Evolutionary conservation across 805 yeast genomes (phyloP).

Genomic region (Cyberlindnera mycetangii): DNA sequence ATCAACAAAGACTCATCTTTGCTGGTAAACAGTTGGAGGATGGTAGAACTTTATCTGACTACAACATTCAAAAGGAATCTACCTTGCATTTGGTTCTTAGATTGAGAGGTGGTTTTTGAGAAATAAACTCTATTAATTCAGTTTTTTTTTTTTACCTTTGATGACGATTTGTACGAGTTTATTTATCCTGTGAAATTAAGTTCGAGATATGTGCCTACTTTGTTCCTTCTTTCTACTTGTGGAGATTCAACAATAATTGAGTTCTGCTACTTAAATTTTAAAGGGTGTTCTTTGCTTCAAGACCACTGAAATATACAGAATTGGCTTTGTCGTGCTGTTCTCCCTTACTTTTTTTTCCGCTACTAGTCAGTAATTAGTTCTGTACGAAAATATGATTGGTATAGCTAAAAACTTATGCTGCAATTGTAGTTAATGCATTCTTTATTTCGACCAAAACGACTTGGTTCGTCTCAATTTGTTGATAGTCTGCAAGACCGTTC

Average conservation of each 20-base stretch:
- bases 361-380: not conserved
- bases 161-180: constrained; percentile 2
- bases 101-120: constrained; percentile 60
- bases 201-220: not conserved
- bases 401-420: not conserved
- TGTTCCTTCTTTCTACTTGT: not conserved
- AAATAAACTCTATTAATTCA: not conserved
- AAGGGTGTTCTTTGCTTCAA: not conserved
- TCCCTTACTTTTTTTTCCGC: not conserved
- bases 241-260: too few relatives aligned
- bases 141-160: not conserved
- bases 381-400: not conserved
- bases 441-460: constrained; percentile 39
- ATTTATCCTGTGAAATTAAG: not conserved
- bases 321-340: not conserved
- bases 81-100: constrained; percentile 79
- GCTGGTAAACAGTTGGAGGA: constrained; percentile 96
- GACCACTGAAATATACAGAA: not conserved
- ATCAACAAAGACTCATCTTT: constrained; percentile 91
- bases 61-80: constrained; percentile 93
- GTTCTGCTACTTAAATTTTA: not conserved
- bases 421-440: constrained; percentile 7
- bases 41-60: constrained; percentile 89
- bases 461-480: constrained; percentile 41
- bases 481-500: constrained; percentile 26